phyloP scores from a whole-genome alignment of 2,329 filamentous ascomycete genomes.

The Ceratocystis diversiconidia region DNA sequence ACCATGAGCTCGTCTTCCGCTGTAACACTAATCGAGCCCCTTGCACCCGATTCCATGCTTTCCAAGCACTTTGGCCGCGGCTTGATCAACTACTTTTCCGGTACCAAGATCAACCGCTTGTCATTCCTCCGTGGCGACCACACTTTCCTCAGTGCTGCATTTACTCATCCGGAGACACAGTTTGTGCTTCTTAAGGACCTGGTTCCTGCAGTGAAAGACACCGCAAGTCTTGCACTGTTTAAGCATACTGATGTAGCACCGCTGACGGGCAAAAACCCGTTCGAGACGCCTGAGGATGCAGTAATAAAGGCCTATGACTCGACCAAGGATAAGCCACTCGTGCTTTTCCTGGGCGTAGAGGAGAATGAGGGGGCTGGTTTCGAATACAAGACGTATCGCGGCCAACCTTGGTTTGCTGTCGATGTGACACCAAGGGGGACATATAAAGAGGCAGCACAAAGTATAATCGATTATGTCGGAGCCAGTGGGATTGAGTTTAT shows the following conservation, averaged over 20 bases:
- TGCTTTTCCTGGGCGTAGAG: constrained; percentile 77
- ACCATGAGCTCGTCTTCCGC: constrained; percentile 10
- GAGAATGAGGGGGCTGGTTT: constrained; percentile 41
- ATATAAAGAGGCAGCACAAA: constrained; percentile 46
- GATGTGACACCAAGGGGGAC: constrained; percentile 65
- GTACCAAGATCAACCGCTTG: constrained; percentile 62
- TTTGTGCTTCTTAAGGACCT: constrained; percentile 73
- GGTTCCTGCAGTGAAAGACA: constrained; percentile 49
- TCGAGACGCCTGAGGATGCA: constrained; percentile 56
- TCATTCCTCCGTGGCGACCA: constrained; percentile 62
- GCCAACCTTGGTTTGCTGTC: constrained; percentile 75
- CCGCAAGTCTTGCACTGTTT: constrained; percentile 49
- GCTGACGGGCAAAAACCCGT: constrained; percentile 59
- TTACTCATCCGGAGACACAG: constrained; percentile 47
- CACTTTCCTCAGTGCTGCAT: constrained; percentile 53
- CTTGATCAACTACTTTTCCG: constrained; percentile 71
- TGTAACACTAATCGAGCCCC: constrained; percentile 21
- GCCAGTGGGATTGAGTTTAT: constrained; percentile 12
- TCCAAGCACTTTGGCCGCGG: constrained; percentile 65
- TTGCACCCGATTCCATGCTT: constrained; percentile 47
- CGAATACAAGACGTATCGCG: constrained; percentile 55
- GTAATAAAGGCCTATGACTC: constrained; percentile 63
- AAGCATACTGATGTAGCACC: constrained; percentile 52
- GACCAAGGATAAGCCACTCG: constrained; percentile 46
- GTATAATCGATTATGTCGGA: constrained; percentile 24